These are phyloP conservation scores for Neofusicoccum sp. DNA, from an alignment of 2,329 filamentous ascomycete genomes.

Conservation along the genomic window DNA sequence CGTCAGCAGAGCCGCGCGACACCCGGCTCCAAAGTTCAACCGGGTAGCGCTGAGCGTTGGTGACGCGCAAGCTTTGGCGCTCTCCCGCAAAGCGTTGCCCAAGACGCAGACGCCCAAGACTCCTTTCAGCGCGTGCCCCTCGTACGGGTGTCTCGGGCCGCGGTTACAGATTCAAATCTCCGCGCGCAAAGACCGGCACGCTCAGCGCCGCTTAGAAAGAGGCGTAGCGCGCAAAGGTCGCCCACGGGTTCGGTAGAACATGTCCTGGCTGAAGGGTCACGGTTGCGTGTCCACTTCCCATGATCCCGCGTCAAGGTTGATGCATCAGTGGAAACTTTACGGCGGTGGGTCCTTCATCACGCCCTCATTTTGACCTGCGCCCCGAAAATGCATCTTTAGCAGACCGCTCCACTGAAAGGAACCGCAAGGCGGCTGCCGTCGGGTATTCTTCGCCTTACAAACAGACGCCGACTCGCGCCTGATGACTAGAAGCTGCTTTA, in stretches of 20 bases:
- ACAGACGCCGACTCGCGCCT: constrained; percentile 12
- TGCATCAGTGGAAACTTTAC: constrained; percentile 3
- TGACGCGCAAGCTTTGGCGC: constrained; percentile 7
- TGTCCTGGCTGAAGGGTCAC: not conserved
- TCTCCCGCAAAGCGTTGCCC: constrained; percentile 1
- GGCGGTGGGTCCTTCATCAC: constrained; percentile 13
- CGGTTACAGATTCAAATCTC: constrained; percentile 13
- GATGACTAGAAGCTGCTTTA: constrained; percentile 1
- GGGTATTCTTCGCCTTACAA: not conserved
- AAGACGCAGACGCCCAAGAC: constrained; percentile 12
- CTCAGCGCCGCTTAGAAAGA: constrained; percentile 1
- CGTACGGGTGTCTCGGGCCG: constrained; percentile 14
- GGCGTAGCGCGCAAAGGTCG: constrained; percentile 13
- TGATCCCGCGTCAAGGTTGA: constrained; percentile 7
- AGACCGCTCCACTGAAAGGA: not conserved
- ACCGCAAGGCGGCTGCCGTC: constrained; percentile 1
- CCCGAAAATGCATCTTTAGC: constrained; percentile 1
- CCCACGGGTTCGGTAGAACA: not conserved
- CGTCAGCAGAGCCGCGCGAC: constrained; percentile 7
- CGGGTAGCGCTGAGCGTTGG: not conserved
- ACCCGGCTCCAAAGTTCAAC: not conserved
- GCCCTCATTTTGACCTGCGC: not conserved
- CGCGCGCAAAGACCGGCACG: constrained; percentile 1
- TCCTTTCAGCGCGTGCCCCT: constrained; percentile 6
- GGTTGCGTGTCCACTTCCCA: constrained; percentile 8